Evolutionary conservation across 257 asterid genomes (phyloP), one percentile per base, ranked within the genome.

Genomic region (Ilex aquifolium): DNA sequence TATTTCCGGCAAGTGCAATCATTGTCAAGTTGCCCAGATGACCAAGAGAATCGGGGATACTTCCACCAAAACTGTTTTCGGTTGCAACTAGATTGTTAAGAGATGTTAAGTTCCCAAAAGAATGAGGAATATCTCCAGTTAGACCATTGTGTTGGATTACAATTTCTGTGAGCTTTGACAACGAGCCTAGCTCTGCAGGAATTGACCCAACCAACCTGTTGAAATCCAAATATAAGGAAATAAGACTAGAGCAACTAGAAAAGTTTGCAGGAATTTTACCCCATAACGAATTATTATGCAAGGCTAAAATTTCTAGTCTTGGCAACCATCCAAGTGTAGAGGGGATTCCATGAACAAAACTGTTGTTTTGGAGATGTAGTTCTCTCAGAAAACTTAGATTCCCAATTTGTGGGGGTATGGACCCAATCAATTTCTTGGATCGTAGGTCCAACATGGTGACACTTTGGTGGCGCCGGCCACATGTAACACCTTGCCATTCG

Each of bases 401-500:
- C 15, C 51, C 51, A 46, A 46, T 46, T 2, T 46, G 51, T 3
- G 14, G 51, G 4, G 51, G 9, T 8, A 46, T 46, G 9, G 51
- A 46, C 51, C 51, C 51, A 3, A 8, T 2, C 13, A 46, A 13
- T 13, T 8, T 10, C 51, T 46, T 4, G 51, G 51, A 46, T 8
- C 9, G 13, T 10, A 46, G 13, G 51, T 46, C 53, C 39, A 74
- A 57, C 58, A 58, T 17, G 48, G 59, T 21, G 51, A 70, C 73
- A 21, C 76, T 59, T 29, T 60, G 49, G 17, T 53, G 73, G 11
- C 58, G 56, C 11, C 31, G 49, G 32, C 56, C 39, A 42, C 80
- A 75, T 8, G 60, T 57, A 5, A 75, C 49, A 30, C 76, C 80
- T 16, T 60, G 56, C 80, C 80, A 75, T 15, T 11, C 15, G 44